Percentiles rank a stretch among this genome's conserved stretches.
phyloP scores from a whole-genome alignment of 2,329 filamentous ascomycete genomes.

The Talaromyces sp. region DNA sequence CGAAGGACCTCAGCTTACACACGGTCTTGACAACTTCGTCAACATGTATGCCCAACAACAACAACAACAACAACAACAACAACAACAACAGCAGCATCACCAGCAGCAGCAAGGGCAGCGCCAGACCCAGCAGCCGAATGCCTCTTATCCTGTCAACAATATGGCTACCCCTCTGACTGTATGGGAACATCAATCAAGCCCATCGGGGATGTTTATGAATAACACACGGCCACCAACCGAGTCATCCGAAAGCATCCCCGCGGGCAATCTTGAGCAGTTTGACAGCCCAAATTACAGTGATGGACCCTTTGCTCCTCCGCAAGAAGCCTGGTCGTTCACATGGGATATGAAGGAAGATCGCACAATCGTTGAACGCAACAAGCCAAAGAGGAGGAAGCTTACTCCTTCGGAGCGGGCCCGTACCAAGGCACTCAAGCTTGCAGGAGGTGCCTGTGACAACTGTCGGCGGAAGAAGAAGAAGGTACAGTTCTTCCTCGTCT shows the following conservation, averaged over 20 bases:
- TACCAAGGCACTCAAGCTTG: background rate
- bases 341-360: background rate
- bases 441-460: slow-evolving; percentile 3
- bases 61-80: too few species aligned
- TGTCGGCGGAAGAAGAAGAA: slow-evolving; percentile 5
- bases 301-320: background rate
- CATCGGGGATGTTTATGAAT: background rate
- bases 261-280: background rate
- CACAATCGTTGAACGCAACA: background rate
- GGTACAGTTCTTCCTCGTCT: background rate
- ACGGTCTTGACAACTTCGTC: background rate
- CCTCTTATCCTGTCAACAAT: background rate
- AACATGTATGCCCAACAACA: background rate
- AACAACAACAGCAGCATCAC: background rate
- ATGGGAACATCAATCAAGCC: background rate
- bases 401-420: background rate
- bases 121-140: background rate
- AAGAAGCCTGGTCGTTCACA: background rate
- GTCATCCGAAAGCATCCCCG: background rate
- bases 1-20: background rate
- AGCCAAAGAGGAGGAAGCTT: background rate
- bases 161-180: background rate
- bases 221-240: background rate
- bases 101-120: background rate
- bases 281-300: background rate